These are phyloP conservation scores for Aspergillus tubingensis DNA, from an alignment of 2,329 filamentous ascomycete species.

Conservation along the genomic window DNA sequence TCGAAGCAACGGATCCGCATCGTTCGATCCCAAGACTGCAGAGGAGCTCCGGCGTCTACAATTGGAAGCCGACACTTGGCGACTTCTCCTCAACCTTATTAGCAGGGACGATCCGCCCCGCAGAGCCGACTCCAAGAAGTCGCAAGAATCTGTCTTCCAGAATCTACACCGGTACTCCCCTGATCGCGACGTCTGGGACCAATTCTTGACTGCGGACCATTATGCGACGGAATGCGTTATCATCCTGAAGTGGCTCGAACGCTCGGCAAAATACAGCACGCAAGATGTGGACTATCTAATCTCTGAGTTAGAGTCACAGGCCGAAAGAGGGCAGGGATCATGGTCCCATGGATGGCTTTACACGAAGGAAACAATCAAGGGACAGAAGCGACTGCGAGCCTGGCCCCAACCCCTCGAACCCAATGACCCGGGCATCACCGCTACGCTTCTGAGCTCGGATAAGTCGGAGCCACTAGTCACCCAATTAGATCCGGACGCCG, in stretches of 20 bases:
- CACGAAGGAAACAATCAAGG: conserved; percentile 86
- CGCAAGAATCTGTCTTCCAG: conserved; percentile 43
- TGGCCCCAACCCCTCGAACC: conserved; percentile 68
- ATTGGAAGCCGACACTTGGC: conserved; percentile 87
- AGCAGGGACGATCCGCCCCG: conserved; percentile 64
- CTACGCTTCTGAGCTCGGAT: conserved; percentile 59
- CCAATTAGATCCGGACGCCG: conserved; percentile 87
- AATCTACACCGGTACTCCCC: conserved; percentile 58
- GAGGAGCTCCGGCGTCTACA: conserved; percentile 63
- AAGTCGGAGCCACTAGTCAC: conserved; percentile 70
- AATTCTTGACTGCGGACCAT: conserved; percentile 73
- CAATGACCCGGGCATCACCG: conserved; percentile 57
- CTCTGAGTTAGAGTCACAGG: conserved; percentile 71
- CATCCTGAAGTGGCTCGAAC: conserved; percentile 83
- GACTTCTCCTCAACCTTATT: conserved; percentile 74
- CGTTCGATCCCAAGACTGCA: conserved; percentile 28
- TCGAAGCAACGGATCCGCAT: conserved; percentile 20
- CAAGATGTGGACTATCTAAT: conserved; percentile 76
- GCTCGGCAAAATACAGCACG: conserved; percentile 66
- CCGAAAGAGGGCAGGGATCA: conserved; percentile 73
- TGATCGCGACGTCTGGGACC: conserved; percentile 66
- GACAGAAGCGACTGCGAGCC: conserved; percentile 76
- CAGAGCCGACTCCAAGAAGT: conserved; percentile 38
- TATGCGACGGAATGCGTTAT: conserved; percentile 75
- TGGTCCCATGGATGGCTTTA: conserved; percentile 91